phyloP scores from a whole-genome alignment of 352 stramenopile species.

The Globisporangium barbulae region DNA sequence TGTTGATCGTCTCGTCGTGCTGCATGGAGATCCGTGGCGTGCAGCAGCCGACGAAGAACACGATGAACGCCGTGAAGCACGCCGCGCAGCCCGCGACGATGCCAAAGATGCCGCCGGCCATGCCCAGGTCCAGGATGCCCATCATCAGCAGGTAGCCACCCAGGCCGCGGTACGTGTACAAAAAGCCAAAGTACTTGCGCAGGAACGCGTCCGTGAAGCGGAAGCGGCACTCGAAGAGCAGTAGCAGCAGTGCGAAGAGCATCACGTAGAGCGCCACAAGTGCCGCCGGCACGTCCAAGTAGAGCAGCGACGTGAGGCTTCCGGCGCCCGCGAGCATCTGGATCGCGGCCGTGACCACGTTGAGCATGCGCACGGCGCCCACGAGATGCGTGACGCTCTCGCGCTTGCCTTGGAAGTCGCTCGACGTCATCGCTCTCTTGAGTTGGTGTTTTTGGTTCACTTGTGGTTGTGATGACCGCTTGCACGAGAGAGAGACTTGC shows the following conservation, averaged over 20 bases:
- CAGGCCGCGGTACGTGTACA: constrained; percentile 54
- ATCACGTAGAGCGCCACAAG: constrained; percentile 55
- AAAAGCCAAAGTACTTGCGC: constrained; percentile 56
- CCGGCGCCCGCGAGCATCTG: constrained; percentile 41
- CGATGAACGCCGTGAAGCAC: constrained; percentile 39
- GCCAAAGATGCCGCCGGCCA: constrained; percentile 39
- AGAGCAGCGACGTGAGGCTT: constrained; percentile 37
- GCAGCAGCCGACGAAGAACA: constrained; percentile 33
- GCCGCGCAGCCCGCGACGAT: constrained; percentile 30
- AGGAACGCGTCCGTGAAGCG: constrained; percentile 38
- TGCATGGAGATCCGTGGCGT: constrained; percentile 13
- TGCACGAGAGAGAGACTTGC: not conserved
- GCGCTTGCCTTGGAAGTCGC: constrained; percentile 10
- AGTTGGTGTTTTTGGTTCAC: not conserved
- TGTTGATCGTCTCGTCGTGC: constrained; percentile 15
- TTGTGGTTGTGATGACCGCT: not conserved
- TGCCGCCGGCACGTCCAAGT: constrained; percentile 31
- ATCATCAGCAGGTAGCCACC: constrained; percentile 53
- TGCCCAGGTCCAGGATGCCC: constrained; percentile 54
- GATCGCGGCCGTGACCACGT: constrained; percentile 36
- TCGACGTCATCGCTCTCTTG: constrained; percentile 3
- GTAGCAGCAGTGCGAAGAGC: constrained; percentile 44
- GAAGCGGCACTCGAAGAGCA: constrained; percentile 54
- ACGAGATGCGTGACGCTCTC: constrained; percentile 30
- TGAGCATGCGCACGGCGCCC: constrained; percentile 31